Conservation (phyloP, 1,284 basidiomycete species). For the Heterobasidion irregulare region DNA sequence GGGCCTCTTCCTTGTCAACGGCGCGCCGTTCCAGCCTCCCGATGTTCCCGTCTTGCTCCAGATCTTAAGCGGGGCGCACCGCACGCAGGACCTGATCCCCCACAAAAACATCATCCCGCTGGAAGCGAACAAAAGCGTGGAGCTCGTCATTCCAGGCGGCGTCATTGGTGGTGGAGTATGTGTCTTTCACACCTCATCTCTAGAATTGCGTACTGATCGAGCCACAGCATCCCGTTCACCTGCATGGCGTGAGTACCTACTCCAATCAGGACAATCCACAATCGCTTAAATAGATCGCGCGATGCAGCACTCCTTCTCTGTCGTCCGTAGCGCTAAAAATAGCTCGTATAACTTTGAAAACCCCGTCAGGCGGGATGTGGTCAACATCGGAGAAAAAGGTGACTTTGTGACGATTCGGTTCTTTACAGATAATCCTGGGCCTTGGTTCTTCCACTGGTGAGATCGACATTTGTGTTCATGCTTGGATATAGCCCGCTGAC, state of each 20-base stretch:
- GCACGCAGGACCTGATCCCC: constrained; percentile 21
- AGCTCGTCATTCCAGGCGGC: constrained; percentile 23
- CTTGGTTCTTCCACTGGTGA: constrained; percentile 22
- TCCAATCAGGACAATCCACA: not conserved
- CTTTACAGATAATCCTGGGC: constrained; percentile 35
- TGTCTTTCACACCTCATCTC: not conserved
- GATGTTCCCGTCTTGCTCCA: constrained; percentile 16
- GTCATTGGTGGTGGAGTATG: constrained; percentile 15
- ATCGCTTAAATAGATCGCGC: not conserved
- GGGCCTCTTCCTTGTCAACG: constrained; percentile 17
- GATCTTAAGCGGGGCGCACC: constrained; percentile 17
- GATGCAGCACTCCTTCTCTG: constrained; percentile 18
- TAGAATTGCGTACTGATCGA: not conserved
- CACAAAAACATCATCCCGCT: constrained; percentile 20
- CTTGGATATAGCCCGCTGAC: not conserved
- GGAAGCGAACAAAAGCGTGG: constrained; percentile 22
- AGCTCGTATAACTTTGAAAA: constrained; percentile 28
- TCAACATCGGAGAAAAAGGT: constrained; percentile 12
- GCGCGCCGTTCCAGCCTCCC: constrained; percentile 16
- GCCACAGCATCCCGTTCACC: constrained; percentile 26
- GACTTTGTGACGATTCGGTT: constrained; percentile 22
- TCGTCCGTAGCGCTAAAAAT: constrained; percentile 19
- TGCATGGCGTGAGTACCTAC: constrained; percentile 21
- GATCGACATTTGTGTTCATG: not conserved
- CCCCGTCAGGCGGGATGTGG: constrained; percentile 22